Evolutionary conservation across 768 basidiomycete species (phyloP).

Genomic region (Naganishia randhawae): DNA sequence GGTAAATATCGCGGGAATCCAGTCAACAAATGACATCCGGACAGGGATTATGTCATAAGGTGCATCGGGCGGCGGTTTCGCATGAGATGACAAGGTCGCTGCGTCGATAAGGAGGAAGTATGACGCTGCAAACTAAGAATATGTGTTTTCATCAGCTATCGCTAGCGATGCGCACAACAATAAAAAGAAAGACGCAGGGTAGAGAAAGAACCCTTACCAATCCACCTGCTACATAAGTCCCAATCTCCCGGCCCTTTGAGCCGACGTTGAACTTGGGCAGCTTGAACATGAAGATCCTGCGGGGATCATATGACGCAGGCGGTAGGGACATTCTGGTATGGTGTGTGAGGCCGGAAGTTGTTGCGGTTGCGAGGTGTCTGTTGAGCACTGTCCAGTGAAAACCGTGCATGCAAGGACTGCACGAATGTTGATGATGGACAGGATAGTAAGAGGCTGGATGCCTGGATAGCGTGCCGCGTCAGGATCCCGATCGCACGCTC

Average conservation of each 20-base stretch:
- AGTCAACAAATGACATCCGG: slow-evolving; percentile 89
- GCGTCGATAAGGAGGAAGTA: slow-evolving; percentile 96
- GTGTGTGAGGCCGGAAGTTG: not conserved
- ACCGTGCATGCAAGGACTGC: not conserved
- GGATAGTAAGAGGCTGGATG: too few relatives aligned
- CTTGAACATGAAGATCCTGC: slow-evolving; percentile 80
- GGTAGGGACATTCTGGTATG: slow-evolving; percentile 56
- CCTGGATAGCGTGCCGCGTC: slow-evolving; percentile 14
- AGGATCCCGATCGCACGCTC: slow-evolving; percentile 3
- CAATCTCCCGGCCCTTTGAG: slow-evolving; percentile 73
- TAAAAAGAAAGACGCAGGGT: not conserved
- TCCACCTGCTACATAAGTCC: slow-evolving; percentile 86
- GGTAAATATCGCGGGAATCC: slow-evolving; percentile 93
- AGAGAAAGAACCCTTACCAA: slow-evolving; percentile 61
- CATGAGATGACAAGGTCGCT: slow-evolving; percentile 80
- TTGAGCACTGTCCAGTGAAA: not conserved
- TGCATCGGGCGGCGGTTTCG: slow-evolving; percentile 67
- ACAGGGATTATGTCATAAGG: slow-evolving; percentile 67
- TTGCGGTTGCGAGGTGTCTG: not conserved
- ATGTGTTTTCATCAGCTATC: not conserved
- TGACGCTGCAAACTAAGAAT: slow-evolving; percentile 76
- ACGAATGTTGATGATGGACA: not conserved
- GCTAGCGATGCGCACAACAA: not conserved
- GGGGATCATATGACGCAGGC: slow-evolving; percentile 73
- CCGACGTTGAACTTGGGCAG: slow-evolving; percentile 70